phyloP scores from a whole-genome alignment of 2,329 filamentous ascomycete species.

The Fusarium falciforme region DNA sequence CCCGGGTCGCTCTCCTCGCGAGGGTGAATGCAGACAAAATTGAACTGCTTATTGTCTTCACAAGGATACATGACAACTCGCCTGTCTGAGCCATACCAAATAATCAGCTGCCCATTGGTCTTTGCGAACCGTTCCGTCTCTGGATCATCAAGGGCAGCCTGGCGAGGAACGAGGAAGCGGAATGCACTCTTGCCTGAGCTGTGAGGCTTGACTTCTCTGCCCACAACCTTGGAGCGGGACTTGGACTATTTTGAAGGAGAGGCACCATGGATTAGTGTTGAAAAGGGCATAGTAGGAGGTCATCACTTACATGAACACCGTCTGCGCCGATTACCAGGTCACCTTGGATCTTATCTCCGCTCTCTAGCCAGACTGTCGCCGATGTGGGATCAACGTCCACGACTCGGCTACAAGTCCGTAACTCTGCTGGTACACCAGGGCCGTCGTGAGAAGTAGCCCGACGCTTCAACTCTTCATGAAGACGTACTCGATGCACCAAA shows the following conservation, averaged over 20 bases:
- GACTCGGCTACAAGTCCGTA: conserved; percentile 56
- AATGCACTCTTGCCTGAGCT: conserved; percentile 66
- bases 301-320: conserved; percentile 57
- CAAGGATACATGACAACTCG: conserved; percentile 61
- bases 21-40: conserved; percentile 65
- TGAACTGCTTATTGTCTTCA: conserved; percentile 55
- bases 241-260: conserved; percentile 23
- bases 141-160: conserved; percentile 48
- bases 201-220: conserved; percentile 46
- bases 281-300: not conserved
- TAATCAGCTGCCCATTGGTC: conserved; percentile 33
- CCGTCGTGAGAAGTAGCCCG: conserved; percentile 53
- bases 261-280: not conserved
- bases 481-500: conserved; percentile 61
- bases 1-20: conserved; percentile 19
- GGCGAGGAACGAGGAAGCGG: conserved; percentile 60
- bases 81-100: conserved; percentile 56
- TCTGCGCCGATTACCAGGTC: conserved; percentile 67
- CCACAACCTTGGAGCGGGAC: conserved; percentile 41
- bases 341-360: conserved; percentile 55
- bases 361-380: conserved; percentile 56
- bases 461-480: conserved; percentile 62
- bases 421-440: conserved; percentile 49
- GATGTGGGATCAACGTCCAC: conserved; percentile 54
- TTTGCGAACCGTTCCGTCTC: conserved; percentile 28